Conservation (phyloP, 352 stramenopile species). For the Phytophthora chlamydospora region DNA sequence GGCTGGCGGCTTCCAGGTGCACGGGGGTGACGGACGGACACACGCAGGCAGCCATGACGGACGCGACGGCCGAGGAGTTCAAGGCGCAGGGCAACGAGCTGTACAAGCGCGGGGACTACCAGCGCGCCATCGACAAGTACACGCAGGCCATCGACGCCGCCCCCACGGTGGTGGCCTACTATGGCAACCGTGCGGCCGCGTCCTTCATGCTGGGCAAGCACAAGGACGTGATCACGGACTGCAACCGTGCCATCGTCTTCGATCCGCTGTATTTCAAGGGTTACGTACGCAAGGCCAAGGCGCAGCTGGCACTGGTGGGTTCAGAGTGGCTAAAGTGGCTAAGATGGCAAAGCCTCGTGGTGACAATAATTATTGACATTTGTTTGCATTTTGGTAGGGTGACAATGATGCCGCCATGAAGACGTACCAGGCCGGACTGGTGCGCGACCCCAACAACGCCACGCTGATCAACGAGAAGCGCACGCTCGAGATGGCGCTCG, state of each 20-base stretch:
- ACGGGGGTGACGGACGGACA: conserved; percentile 7
- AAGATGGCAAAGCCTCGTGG: no score
- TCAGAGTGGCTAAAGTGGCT: not conserved
- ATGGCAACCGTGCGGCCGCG: conserved; percentile 91
- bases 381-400: conserved; percentile 43
- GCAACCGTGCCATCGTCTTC: conserved; percentile 90
- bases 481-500: conserved; percentile 78
- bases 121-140: conserved; percentile 90
- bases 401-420: conserved; percentile 75
- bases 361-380: not conserved
- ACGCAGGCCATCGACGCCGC: conserved; percentile 90
- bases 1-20: conserved; percentile 9
- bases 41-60: conserved; percentile 42
- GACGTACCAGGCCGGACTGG: conserved; percentile 73
- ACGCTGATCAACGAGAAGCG: conserved; percentile 81
- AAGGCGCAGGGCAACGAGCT: conserved; percentile 91
- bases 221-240: conserved; percentile 92
- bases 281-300: conserved; percentile 91
- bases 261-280: conserved; percentile 91
- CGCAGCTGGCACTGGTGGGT: conserved; percentile 77
- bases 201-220: conserved; percentile 91
- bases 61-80: conserved; percentile 76
- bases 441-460: conserved; percentile 81
- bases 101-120: conserved; percentile 93
- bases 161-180: conserved; percentile 86